Conservation (phyloP, 192 early-diverging fungal species). For the Gonapodya prolifera region DNA sequence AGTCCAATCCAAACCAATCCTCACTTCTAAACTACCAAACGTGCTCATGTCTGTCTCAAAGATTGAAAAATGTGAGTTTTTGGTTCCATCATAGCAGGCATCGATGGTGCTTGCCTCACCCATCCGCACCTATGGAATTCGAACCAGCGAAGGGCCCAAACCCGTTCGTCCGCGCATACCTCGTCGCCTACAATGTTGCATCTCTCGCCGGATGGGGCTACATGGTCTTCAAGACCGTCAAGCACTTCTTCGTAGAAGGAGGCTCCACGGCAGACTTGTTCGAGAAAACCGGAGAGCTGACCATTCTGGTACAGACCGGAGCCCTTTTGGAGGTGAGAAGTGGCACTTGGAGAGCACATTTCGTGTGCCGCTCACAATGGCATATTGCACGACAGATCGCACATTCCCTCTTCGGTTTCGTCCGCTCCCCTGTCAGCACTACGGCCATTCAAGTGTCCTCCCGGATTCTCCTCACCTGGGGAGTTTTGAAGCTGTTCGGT, state of each 20-base stretch:
- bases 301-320: slow-evolving; percentile 65
- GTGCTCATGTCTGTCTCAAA: background rate
- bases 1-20: too few relatives aligned
- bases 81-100: background rate
- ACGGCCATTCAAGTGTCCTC: slow-evolving; percentile 80
- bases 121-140: too few relatives aligned
- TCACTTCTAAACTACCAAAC: too few relatives aligned
- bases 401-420: slow-evolving; percentile 42
- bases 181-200: slow-evolving; percentile 72
- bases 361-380: background rate
- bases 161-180: slow-evolving; percentile 34
- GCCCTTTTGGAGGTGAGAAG: slow-evolving; percentile 65
- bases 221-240: slow-evolving; percentile 42
- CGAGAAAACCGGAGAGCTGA: slow-evolving; percentile 40
- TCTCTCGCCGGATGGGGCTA: slow-evolving; percentile 76
- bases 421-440: slow-evolving; percentile 66
- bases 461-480: slow-evolving; percentile 75
- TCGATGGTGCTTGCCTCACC: too few relatives aligned
- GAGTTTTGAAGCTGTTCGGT: slow-evolving; percentile 55
- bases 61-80: background rate
- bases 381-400: background rate
- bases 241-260: slow-evolving; percentile 36
- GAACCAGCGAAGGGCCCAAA: background rate
- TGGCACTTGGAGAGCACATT: background rate
- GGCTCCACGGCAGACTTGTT: slow-evolving; percentile 46